Percentiles rank a stretch among this genome's conserved stretches.
These are phyloP conservation scores for Oehlia diaphana DNA, from an alignment of 192 early-diverging fungal genomes.

Conservation along the genomic window DNA sequence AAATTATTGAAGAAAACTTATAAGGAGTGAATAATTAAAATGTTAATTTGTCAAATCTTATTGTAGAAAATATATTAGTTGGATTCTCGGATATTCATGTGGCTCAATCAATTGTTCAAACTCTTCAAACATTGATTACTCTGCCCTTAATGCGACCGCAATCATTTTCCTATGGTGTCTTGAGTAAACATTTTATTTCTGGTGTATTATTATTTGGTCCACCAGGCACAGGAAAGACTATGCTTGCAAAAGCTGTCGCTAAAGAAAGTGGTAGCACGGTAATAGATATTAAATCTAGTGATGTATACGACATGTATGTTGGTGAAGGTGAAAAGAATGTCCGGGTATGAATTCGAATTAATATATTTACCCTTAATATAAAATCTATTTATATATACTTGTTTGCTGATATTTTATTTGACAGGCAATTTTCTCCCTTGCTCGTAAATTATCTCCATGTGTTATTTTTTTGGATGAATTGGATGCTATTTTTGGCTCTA, in stretches of 20 bases:
- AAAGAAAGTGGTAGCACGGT: conserved; percentile 80
- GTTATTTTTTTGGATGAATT: conserved; percentile 98
- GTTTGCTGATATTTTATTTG: not conserved
- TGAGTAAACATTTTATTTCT: conserved; percentile 66
- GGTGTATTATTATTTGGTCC: conserved; percentile 86
- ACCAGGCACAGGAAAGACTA: conserved; percentile 86
- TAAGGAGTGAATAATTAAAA: not conserved
- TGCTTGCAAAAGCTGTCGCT: conserved; percentile 83
- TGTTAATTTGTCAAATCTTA: not conserved
- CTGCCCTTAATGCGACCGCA: conserved; percentile 79
- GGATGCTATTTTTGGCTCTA: conserved; percentile 76
- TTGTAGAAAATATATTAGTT: conserved; percentile 51
- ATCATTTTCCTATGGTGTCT: conserved; percentile 70
- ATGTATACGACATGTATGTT: conserved; percentile 86
- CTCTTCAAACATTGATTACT: conserved; percentile 82
- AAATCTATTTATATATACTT: not conserved
- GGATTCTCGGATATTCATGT: conserved; percentile 76
- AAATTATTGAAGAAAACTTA: conserved; percentile 8
- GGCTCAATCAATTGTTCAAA: conserved; percentile 74
- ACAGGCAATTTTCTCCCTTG: conserved; percentile 87
- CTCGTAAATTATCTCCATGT: conserved; percentile 88
- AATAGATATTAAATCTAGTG: conserved; percentile 74
- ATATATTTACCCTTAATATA: not conserved
- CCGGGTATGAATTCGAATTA: conserved; percentile 32
- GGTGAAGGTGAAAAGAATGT: conserved; percentile 98